These are phyloP conservation scores for Bisporella sp. DNA, from an alignment of 2,329 filamentous ascomycete genomes.

Conservation along the genomic window DNA sequence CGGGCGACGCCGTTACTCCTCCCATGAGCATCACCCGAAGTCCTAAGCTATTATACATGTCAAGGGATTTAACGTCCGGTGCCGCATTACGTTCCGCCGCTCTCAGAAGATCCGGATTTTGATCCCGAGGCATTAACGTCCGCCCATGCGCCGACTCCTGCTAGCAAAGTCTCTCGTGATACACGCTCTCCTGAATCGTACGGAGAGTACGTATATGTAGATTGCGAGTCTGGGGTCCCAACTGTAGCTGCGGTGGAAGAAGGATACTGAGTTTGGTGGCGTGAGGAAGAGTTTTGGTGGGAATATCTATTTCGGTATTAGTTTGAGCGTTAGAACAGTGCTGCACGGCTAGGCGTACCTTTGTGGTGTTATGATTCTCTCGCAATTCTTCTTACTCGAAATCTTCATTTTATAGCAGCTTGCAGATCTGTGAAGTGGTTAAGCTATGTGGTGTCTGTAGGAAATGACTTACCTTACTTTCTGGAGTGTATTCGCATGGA, in stretches of 20 bases:
- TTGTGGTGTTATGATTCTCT: no score
- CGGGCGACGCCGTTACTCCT: no score
- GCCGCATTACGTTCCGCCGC: neutral
- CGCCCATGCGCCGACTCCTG: neutral
- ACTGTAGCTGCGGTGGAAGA: neutral
- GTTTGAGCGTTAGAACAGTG: neutral
- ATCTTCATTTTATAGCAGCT: no score
- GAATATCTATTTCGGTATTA: neutral
- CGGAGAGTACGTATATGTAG: neutral
- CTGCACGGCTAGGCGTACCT: no score
- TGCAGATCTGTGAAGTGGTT: no score
- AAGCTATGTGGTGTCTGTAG: no score
- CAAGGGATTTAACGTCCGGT: neutral
- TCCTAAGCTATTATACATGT: no score
- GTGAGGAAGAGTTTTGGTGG: no score
- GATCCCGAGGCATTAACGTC: neutral
- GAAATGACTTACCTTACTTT: no score
- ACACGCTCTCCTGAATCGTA: neutral
- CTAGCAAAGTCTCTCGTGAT: neutral
- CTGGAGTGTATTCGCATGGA: no score
- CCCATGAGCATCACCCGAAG: no score
- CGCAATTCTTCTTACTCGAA: no score
- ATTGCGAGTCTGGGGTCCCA: neutral
- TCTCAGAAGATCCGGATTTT: neutral
- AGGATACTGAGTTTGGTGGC: neutral